phyloP scores from a whole-genome alignment of 2,329 filamentous ascomycete genomes.

The Ophiostoma sp. region DNA sequence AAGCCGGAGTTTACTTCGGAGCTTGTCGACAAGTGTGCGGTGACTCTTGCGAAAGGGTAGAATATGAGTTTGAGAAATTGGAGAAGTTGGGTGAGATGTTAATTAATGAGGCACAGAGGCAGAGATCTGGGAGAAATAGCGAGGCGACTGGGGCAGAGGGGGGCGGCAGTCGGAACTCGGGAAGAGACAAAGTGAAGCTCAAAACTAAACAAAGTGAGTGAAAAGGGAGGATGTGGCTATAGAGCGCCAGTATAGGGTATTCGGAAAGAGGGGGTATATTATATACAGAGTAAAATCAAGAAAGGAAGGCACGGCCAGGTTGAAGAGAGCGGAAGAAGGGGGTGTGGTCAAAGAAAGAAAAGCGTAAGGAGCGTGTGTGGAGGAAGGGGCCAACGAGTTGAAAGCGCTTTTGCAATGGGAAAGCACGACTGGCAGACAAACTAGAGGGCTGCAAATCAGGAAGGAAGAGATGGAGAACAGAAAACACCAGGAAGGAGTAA shows the following conservation, averaged over 20 bases:
- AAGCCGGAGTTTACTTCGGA: neutral
- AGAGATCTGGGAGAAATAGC: neutral
- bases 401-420: conserved; percentile 16
- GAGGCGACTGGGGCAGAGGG: neutral
- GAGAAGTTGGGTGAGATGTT: neutral
- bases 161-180: neutral
- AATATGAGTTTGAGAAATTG: neutral
- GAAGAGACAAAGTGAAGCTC: neutral
- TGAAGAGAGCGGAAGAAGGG: neutral
- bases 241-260: neutral
- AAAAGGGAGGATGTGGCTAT: neutral
- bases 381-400: conserved; percentile 16
- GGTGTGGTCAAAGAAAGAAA: neutral
- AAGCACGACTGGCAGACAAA: conserved; percentile 12
- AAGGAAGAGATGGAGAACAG: neutral
- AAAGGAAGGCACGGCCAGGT: neutral
- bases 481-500: neutral
- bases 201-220: neutral
- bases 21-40: neutral
- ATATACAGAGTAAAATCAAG: neutral
- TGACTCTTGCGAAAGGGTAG: neutral
- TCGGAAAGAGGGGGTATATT: neutral
- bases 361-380: neutral
- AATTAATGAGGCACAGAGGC: neutral
- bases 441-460: neutral